These are phyloP conservation scores for Dalbergia cochinchinensis DNA, from an alignment of 306 rosid genomes.

Conservation along the genomic window DNA sequence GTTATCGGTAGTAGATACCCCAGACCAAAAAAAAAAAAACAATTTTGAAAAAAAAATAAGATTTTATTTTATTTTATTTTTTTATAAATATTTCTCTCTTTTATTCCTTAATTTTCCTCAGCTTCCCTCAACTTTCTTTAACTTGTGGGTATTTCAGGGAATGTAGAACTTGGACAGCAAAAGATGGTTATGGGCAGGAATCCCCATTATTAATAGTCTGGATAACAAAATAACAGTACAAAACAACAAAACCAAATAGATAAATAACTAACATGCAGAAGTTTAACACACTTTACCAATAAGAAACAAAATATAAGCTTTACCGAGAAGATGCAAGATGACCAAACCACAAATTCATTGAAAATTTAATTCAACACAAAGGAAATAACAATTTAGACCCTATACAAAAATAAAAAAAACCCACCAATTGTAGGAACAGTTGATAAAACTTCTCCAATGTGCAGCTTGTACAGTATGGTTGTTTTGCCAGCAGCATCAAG, in stretches of 20 bases:
- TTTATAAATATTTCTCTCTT: too few species aligned
- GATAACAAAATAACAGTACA: not conserved
- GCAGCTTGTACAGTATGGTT: conserved; percentile 90
- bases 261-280: conserved; percentile 15
- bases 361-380: not conserved
- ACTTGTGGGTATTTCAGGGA: too few species aligned
- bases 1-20: too few species aligned
- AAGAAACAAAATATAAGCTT: conserved; percentile 27
- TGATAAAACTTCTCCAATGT: conserved; percentile 95
- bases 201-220: too few species aligned
- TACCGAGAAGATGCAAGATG: not conserved
- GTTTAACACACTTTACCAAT: conserved; percentile 2
- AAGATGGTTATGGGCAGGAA: too few species aligned
- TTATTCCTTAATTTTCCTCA: too few species aligned
- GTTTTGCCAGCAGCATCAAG: conserved; percentile 98
- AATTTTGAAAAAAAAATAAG: too few species aligned
- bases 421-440: conserved; percentile 96
- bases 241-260: not conserved
- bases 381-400: not conserved
- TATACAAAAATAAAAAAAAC: conserved; percentile 35
- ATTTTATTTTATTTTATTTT: too few species aligned
- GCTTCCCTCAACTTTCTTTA: too few species aligned
- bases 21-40: too few species aligned
- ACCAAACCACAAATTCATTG: not conserved
- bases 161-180: too few species aligned